Conservation (phyloP, 805 yeast genomes). For the Maudiozyma pseudohumilis region DNA sequence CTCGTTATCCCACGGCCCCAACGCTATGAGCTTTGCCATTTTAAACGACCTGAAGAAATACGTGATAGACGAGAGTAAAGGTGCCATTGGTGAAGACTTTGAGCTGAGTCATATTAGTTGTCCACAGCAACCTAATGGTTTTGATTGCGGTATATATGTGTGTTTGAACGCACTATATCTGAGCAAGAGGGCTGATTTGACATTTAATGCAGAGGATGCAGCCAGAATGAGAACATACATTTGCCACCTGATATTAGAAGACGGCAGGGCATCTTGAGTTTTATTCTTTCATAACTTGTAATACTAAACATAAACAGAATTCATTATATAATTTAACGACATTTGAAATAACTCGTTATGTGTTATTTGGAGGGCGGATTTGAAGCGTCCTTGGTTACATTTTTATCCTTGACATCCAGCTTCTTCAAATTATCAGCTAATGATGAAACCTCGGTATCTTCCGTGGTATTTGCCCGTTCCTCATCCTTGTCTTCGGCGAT, state of each 20-base stretch:
- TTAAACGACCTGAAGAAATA: conserved; percentile 47
- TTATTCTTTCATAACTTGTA: too few relatives aligned
- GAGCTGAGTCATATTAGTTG: conserved; percentile 33
- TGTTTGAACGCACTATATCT: conserved; percentile 65
- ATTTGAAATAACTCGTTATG: too few relatives aligned
- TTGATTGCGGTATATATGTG: conserved; percentile 90
- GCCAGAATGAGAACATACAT: conserved; percentile 44
- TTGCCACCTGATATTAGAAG: conserved; percentile 23
- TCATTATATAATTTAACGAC: too few relatives aligned
- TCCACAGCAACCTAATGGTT: conserved; percentile 86
- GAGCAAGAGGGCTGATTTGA: conserved; percentile 39
- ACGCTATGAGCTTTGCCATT: conserved; percentile 29
- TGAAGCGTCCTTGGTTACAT: neutral
- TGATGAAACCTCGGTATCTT: too few relatives aligned
- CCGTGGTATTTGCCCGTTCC: neutral
- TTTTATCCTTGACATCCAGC: neutral
- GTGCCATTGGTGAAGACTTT: conserved; percentile 28
- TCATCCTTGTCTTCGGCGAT: conserved; percentile 5
- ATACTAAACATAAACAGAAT: too few relatives aligned
- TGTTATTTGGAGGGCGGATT: neutral
- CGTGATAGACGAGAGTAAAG: conserved; percentile 55
- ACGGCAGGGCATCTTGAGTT: neutral
- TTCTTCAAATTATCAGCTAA: neutral
- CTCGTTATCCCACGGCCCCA: conserved; percentile 44
- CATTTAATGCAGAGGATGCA: conserved; percentile 64